Evolutionary conservation across 495 filamentous ascomycete species (phyloP), one percentile per base, ranked within the genome.

Genomic region (Penicillium maclennaniae): DNA sequence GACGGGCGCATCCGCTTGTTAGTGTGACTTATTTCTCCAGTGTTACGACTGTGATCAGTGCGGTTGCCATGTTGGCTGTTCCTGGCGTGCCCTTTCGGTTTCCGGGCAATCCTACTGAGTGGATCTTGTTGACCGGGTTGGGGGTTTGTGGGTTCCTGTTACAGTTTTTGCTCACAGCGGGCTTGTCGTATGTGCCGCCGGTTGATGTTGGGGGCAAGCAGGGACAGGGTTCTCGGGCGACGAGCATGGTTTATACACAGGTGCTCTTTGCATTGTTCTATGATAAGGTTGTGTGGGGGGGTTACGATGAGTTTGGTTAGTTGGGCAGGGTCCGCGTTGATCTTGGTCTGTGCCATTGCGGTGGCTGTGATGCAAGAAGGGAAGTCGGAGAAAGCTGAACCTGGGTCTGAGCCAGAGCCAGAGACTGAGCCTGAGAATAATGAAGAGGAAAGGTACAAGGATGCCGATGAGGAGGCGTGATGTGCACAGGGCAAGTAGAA

Each of bases 231-330:
- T 83, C 84, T 19, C 78, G 88, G 20, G 91, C 91, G 3, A 95
- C 87, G 6, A 89, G 87, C 19, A 95, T 96, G 89, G 75, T 89
- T 4, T 97, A 96, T 63, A 89, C 84, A 41, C 87, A 95, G 66
- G 92, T 97, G 88, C 65, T 97, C 34, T 96, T 96, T 66, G 92
- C 92, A 10, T 73, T 95, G 15, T 80, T 80, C 14, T 91, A 90
- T 62, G 92, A 97, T 64, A 82, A 83, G 51, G 71, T 87, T 44
- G 71, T 97, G 12, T 97, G 87, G 76, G 86, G 87, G 1, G 82
- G 79, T 21, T 21, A 82, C 76, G 14, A 85, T 93, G 44, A 81
- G 82, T 16, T 60, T 75, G 28, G 68, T 84, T 56, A 90, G 86
- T 48, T 78, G 91, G 51, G 65, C 79, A 1, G 92, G 92, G 7